Conservation (phyloP, 129 eudicot species). For the Chrysanthemum makinoi region DNA sequence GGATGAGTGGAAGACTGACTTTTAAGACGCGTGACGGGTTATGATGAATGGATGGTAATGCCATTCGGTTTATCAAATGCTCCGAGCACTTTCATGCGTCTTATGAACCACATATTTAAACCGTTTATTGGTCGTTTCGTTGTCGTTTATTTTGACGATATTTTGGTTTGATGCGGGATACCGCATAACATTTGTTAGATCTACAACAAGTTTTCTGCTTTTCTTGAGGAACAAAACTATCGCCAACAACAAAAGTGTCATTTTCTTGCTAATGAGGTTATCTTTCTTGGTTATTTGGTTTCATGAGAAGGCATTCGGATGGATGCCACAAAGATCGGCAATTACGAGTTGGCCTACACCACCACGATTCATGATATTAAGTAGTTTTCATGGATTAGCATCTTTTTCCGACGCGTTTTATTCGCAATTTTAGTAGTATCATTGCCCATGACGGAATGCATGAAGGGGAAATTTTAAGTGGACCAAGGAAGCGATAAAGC, state of each 20-base stretch:
- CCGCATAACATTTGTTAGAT: not conserved
- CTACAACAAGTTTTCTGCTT: not conserved
- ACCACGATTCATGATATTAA: no score
- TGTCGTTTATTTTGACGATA: not conserved
- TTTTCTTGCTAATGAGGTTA: no score
- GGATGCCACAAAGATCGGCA: no score
- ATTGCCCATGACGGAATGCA: no score
- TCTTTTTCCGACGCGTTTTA: no score
- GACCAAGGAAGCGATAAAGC: no score
- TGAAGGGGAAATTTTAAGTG: no score
- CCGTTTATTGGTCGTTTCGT: not conserved
- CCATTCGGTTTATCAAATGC: not conserved
- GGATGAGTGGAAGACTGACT: not conserved
- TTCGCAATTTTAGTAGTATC: no score
- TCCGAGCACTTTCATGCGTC: conserved; percentile 3
- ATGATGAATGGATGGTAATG: conserved; percentile 1
- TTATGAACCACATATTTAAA: not conserved
- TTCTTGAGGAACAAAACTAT: not conserved
- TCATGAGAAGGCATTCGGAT: no score
- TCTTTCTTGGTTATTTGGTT: no score
- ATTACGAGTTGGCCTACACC: no score
- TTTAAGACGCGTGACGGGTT: not conserved
- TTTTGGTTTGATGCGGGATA: not conserved
- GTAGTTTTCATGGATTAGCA: no score
- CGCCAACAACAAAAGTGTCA: not conserved